Evolutionary conservation across 768 basidiomycete genomes (phyloP).

Genomic region (Termitomyces sp.): DNA sequence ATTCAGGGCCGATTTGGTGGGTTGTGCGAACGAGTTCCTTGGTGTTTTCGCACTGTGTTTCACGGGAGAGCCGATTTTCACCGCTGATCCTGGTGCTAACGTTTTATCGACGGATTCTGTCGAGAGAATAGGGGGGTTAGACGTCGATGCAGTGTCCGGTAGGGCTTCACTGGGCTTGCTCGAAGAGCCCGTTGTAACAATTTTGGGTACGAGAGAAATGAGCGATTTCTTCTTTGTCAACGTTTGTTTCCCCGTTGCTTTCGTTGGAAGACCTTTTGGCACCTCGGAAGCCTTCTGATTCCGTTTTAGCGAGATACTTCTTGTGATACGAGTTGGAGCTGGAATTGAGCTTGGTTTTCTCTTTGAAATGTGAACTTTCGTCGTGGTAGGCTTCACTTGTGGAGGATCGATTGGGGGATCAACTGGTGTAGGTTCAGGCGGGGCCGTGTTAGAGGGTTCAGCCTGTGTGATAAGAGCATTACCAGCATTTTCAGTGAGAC

Average conservation of each 20-base stretch:
- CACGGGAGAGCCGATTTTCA: conserved; percentile 27
- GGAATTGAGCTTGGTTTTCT: conserved; percentile 20
- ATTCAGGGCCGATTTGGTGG: conserved; percentile 17
- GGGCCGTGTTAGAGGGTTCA: not conserved
- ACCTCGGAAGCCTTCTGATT: conserved; percentile 15
- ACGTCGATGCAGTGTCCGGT: conserved; percentile 12
- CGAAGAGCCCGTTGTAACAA: not conserved
- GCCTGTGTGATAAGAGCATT: not conserved
- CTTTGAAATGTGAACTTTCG: conserved; percentile 17
- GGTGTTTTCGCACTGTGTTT: conserved; percentile 7
- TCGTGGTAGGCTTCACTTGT: conserved; percentile 5
- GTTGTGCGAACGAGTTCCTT: conserved; percentile 11
- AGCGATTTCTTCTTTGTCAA: not conserved
- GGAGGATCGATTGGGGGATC: not conserved
- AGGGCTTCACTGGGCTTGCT: not conserved
- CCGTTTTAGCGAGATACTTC: conserved; percentile 30
- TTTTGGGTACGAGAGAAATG: not conserved
- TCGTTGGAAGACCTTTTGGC: conserved; percentile 3
- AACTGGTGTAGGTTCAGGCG: not conserved
- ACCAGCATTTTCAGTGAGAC: not conserved
- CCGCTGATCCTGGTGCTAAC: conserved; percentile 28
- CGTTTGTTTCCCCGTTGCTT: not conserved
- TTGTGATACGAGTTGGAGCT: conserved; percentile 28
- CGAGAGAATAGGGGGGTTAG: conserved; percentile 11
- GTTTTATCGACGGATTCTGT: conserved; percentile 5